Evolutionary conservation across 2,329 filamentous ascomycete genomes (phyloP).

Genomic region (Xylaria sp.): DNA sequence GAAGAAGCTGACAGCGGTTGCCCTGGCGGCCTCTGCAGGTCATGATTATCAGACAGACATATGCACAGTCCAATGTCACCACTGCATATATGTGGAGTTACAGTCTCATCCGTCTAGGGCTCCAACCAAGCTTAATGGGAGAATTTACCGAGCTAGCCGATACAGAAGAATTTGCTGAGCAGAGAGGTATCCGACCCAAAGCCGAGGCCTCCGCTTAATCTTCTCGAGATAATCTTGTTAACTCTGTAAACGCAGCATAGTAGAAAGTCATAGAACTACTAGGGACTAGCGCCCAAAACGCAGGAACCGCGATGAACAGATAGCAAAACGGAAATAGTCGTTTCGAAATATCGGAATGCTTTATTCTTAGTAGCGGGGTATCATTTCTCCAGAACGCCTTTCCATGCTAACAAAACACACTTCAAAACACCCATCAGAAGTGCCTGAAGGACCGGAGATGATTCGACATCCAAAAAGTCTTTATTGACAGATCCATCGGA

Average conservation of each 20-base stretch:
- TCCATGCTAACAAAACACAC: slow-evolving; percentile 31
- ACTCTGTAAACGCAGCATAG: slow-evolving; percentile 1
- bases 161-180: slow-evolving; percentile 2
- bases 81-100: slow-evolving; percentile 15
- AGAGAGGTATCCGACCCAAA: not conserved
- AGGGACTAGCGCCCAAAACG: slow-evolving; percentile 4
- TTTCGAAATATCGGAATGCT: slow-evolving; percentile 22
- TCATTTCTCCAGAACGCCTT: slow-evolving; percentile 45
- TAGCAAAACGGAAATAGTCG: slow-evolving; percentile 2
- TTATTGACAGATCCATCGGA: slow-evolving; percentile 18
- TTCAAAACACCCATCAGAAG: slow-evolving; percentile 19
- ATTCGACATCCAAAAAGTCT: slow-evolving; percentile 10
- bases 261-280: slow-evolving; percentile 11
- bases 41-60: slow-evolving; percentile 20
- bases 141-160: slow-evolving; percentile 13
- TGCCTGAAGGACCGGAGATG: not conserved
- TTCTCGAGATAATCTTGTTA: not conserved
- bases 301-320: slow-evolving; percentile 6
- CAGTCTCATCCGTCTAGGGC: slow-evolving; percentile 8
- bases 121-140: slow-evolving; percentile 7
- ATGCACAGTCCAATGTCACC: not conserved
- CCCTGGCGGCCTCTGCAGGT: slow-evolving; percentile 4
- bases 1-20: slow-evolving; percentile 20
- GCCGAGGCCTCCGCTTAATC: not conserved
- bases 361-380: slow-evolving; percentile 40